A percentile compares a stretch with the other conserved stretches of the same genome.
phyloP scores from a whole-genome alignment of 257 asterid genomes.

The Perilla frutescens region DNA sequence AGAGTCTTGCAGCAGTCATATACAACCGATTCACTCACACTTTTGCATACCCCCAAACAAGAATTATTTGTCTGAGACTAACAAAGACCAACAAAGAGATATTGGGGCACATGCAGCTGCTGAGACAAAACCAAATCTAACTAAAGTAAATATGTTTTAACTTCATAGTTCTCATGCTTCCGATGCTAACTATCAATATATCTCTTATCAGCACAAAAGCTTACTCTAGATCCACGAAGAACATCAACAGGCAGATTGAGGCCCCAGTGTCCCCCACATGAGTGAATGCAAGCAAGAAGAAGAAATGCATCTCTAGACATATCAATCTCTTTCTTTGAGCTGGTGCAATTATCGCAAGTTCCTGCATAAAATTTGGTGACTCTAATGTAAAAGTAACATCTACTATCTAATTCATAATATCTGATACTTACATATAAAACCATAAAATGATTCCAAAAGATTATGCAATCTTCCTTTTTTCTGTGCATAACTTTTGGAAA shows the following conservation, averaged over 20 bases:
- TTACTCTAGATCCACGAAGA: conserved; percentile 97
- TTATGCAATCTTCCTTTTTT: not conserved
- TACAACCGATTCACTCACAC: conserved; percentile 14
- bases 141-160: conserved; percentile 9
- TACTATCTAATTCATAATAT: conserved; percentile 22
- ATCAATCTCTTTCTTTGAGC: conserved; percentile 67
- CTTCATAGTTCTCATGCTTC: conserved; percentile 25
- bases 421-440: not conserved
- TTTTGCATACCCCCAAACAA: not conserved
- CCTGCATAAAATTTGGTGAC: conserved; percentile 54
- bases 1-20: conserved; percentile 13
- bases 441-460: conserved; percentile 21
- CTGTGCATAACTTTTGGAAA: not conserved
- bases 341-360: conserved; percentile 90
- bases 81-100: conserved; percentile 22
- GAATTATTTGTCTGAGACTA: conserved; percentile 15
- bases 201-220: conserved; percentile 40
- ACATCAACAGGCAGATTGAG: conserved; percentile 88
- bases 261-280: conserved; percentile 90
- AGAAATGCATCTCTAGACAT: conserved; percentile 95
- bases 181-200: conserved; percentile 18
- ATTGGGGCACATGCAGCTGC: conserved; percentile 8
- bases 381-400: conserved; percentile 11
- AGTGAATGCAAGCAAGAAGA: conserved; percentile 78
- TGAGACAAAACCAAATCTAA: conserved; percentile 19